phyloP scores from a whole-genome alignment of 1,284 basidiomycete genomes.

The Porogramme epimiltina region DNA sequence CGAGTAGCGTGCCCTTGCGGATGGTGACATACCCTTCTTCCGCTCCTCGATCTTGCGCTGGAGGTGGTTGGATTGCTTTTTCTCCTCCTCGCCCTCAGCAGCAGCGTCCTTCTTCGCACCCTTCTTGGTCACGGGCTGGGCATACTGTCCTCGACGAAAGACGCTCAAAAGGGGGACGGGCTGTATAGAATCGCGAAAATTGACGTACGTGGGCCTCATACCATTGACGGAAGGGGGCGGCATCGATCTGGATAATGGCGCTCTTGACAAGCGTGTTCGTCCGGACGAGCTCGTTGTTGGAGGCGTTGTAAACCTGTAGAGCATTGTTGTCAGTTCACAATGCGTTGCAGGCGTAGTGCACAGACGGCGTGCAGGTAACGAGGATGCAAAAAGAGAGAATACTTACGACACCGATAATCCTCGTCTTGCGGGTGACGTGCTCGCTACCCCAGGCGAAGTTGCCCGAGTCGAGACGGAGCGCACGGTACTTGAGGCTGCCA shows the following conservation, averaged over 20 bases:
- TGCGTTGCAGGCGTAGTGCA: no score
- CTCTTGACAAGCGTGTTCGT: conserved; percentile 97
- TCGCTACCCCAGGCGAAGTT: conserved; percentile 99
- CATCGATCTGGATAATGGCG: conserved; percentile 94
- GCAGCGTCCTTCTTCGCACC: conserved; percentile 63
- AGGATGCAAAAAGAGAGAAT: neutral
- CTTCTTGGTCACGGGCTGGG: conserved; percentile 87
- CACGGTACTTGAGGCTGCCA: conserved; percentile 91
- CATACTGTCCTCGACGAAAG: conserved; percentile 64
- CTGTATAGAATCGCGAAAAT: neutral
- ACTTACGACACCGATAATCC: conserved; percentile 92
- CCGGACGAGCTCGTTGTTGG: conserved; percentile 98
- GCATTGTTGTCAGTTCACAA: neutral
- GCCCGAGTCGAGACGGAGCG: conserved; percentile 90
- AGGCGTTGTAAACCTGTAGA: conserved; percentile 89
- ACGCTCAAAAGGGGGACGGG: neutral
- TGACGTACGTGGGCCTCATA: conserved; percentile 90
- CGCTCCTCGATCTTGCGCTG: conserved; percentile 84
- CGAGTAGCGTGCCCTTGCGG: conserved; percentile 5
- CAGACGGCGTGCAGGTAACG: neutral
- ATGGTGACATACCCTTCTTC: conserved; percentile 77
- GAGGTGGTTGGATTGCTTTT: conserved; percentile 88
- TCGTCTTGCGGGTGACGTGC: conserved; percentile 89
- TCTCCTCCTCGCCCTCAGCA: conserved; percentile 52
- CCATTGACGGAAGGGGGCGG: conserved; percentile 97